Evolutionary conservation across 306 rosid species (phyloP).

Genomic region (Oemleria cerasiformis): DNA sequence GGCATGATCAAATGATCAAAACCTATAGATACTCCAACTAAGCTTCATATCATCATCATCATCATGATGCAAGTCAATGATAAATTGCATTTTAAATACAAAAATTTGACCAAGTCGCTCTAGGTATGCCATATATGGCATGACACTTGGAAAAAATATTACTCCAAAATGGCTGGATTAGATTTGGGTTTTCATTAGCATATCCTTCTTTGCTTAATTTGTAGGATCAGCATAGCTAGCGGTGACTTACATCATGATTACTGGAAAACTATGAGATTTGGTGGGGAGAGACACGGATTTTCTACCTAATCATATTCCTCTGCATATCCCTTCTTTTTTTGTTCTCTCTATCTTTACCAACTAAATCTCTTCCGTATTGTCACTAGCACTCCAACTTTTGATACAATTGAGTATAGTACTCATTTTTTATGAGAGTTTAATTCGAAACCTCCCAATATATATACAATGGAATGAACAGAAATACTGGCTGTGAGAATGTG

Average conservation of each 20-base stretch:
- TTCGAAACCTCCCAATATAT: no score
- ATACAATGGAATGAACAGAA: no score
- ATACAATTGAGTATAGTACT: no score
- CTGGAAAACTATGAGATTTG: constrained; percentile 17
- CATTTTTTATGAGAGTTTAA: no score
- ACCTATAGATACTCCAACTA: constrained; percentile 32
- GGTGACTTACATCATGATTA: constrained; percentile 6
- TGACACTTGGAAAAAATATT: constrained; percentile 34
- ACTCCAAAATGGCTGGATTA: constrained; percentile 21
- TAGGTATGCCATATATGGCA: constrained; percentile 32
- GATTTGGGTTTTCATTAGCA: constrained; percentile 18
- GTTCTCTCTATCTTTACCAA: constrained; percentile 35
- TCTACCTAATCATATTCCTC: constrained; percentile 34
- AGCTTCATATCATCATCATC: neutral
- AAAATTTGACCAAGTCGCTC: constrained; percentile 8
- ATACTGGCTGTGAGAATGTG: no score
- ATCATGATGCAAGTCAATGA: constrained; percentile 5
- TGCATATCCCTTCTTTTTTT: constrained; percentile 48
- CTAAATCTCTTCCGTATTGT: constrained; percentile 12
- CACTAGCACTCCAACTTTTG: no score
- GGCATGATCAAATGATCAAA: constrained; percentile 28
- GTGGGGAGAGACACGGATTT: constrained; percentile 39
- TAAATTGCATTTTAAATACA: neutral
- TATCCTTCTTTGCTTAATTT: constrained; percentile 6
- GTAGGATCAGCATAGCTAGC: constrained; percentile 7